Evolutionary conservation across 257 asterid genomes (phyloP).

Genomic region (Fraxinus excelsior): DNA sequence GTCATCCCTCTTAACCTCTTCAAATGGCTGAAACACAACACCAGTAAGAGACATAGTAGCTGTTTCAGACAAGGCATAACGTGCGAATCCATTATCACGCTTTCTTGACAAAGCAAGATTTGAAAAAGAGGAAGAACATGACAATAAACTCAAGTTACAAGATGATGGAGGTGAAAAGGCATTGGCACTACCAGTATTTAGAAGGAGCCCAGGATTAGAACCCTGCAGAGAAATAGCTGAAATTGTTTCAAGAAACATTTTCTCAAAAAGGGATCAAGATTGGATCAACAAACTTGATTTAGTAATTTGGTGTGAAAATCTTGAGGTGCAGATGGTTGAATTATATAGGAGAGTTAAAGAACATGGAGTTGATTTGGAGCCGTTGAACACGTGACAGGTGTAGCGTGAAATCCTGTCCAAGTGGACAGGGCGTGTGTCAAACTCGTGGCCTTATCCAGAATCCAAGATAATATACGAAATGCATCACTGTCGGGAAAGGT

Average conservation of each 20-base stretch:
- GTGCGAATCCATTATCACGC: slow-evolving; percentile 31
- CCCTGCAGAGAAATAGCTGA: slow-evolving; percentile 42
- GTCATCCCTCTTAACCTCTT: slow-evolving; percentile 75
- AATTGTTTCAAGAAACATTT: slow-evolving; percentile 48
- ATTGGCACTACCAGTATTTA: slow-evolving; percentile 6
- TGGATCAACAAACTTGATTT: neutral
- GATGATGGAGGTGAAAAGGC: slow-evolving; percentile 20
- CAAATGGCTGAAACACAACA: slow-evolving; percentile 81
- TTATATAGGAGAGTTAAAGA: slow-evolving; percentile 16
- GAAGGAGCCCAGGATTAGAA: slow-evolving; percentile 23
- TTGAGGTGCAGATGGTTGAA: slow-evolving; percentile 3
- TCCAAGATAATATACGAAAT: neutral
- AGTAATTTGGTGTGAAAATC: neutral
- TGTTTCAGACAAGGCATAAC: slow-evolving; percentile 33
- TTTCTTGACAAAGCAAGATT: slow-evolving; percentile 38
- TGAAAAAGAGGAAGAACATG: slow-evolving; percentile 15
- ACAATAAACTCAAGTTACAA: slow-evolving; percentile 6
- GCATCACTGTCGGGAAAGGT: neutral
- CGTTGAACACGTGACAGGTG: neutral
- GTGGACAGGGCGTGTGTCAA: slow-evolving; percentile 44
- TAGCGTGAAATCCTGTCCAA: neutral
- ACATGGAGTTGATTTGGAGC: neutral
- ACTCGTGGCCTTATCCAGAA: slow-evolving; percentile 45
- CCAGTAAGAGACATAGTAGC: slow-evolving; percentile 47
- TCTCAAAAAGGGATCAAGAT: neutral